Evolutionary conservation across 306 rosid species (phyloP), one percentile per base, ranked within the genome.

Genomic region (Rosa persica): DNA sequence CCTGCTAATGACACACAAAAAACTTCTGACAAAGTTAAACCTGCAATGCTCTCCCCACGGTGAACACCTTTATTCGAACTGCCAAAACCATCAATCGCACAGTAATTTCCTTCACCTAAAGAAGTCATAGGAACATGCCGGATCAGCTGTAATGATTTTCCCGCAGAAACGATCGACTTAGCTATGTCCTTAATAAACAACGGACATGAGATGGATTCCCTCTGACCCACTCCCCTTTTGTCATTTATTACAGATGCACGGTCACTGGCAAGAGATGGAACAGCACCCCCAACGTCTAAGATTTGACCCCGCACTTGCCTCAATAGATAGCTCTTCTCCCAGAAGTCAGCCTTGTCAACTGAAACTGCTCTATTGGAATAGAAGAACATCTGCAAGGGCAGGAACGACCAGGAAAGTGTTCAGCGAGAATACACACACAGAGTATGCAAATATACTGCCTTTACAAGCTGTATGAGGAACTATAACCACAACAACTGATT

Each of bases 121-220:
- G 86, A 79, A 57, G 78, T 81, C 64, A 81, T 55, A 23, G 90
- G 89, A 73, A 89, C 81, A 86, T 92, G 90, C 60, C 87, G 90
- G 86, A 92, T 89, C 84, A 95, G 83, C 89, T 95, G 98, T 87
- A 95, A 85, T 62, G 98, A 92, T 83, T 95, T 95, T 80, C 98
- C 98, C 43, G 98, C 95, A 76, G 98, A 93, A 78, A 95, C 82
- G 75, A 95, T 81, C 38, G 92, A 90, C 84, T 87, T 92, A 20
- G 97, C 87, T 78, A 95, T 83, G 72, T 88, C 95, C 88, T 87
- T 92, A 65, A 92, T 86, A 85, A 95, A 87, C 82, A 89, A 62
- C 66, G 98, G 98, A 82, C 97, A 92, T 46, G 90, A 75, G 80
- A 82, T 61, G 55, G 89, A 80, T 79, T 83, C 92, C 87, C 87